phyloP scores from a whole-genome alignment of 371 early-diverging fungal species.

The Syncephalastrum contaminatum region DNA sequence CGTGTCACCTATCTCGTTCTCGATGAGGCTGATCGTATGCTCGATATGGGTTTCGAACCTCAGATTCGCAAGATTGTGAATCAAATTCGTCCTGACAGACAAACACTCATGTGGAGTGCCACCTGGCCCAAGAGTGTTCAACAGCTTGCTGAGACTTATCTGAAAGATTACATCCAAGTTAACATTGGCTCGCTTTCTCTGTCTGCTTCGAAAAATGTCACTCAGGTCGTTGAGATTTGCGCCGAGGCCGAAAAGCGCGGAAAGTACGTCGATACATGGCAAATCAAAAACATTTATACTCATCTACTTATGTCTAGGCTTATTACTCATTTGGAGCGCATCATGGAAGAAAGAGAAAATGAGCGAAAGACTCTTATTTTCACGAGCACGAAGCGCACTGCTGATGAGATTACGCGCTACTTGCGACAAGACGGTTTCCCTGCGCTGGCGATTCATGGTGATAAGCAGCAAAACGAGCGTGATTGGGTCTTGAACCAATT shows the following conservation, averaged over 20 bases:
- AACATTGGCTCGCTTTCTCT: conserved; percentile 97
- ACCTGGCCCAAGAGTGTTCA: conserved; percentile 99
- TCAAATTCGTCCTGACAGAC: conserved; percentile 97
- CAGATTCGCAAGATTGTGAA: conserved; percentile 99
- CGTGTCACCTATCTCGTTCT: conserved; percentile 98
- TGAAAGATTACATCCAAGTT: conserved; percentile 97
- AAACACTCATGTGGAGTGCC: conserved; percentile 99
- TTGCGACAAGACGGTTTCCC: conserved; percentile 95
- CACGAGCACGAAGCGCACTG: conserved; percentile 96
- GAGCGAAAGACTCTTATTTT: conserved; percentile 93
- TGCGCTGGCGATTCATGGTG: conserved; percentile 98
- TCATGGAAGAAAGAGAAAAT: conserved; percentile 74
- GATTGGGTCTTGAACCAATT: conserved; percentile 97
- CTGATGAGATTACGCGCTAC: conserved; percentile 93
- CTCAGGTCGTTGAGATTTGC: conserved; percentile 90
- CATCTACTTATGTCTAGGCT: conserved; percentile 31
- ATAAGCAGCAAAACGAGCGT: conserved; percentile 98
- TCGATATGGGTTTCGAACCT: conserved; percentile 99
- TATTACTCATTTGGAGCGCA: conserved; percentile 71
- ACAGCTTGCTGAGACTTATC: conserved; percentile 89
- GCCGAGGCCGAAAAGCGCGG: conserved; percentile 87
- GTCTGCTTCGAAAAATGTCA: conserved; percentile 94
- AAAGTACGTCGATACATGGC: conserved; percentile 27
- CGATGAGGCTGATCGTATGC: conserved; percentile 99
- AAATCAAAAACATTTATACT: background rate